Percentiles rank a stretch among this genome's conserved stretches.
These are phyloP conservation scores for Millerozyma acaciae DNA, from an alignment of 805 yeast species.

Conservation along the genomic window DNA sequence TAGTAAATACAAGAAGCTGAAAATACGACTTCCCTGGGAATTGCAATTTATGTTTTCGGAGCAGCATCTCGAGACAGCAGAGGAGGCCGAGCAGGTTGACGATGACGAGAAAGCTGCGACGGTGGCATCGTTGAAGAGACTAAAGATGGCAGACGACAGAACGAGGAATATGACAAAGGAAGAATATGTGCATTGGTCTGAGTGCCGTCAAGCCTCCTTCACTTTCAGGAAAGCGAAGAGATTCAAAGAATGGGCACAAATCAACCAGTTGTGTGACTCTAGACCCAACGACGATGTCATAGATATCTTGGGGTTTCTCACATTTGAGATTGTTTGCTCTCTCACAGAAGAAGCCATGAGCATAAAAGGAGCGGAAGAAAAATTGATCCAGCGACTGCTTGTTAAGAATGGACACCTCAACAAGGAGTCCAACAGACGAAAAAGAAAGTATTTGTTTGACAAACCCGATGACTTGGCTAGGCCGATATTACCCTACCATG, in stretches of 20 bases:
- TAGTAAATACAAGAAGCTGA: conserved; percentile 61
- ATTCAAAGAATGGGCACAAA: conserved; percentile 95
- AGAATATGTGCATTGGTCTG: conserved; percentile 98
- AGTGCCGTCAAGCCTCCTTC: conserved; percentile 95
- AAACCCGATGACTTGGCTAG: conserved; percentile 81
- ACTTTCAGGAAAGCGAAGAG: conserved; percentile 93
- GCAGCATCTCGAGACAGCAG: conserved; percentile 73
- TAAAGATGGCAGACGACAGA: conserved; percentile 91
- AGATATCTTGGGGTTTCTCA: conserved; percentile 90
- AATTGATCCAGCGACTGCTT: conserved; percentile 35
- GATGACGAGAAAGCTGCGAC: conserved; percentile 91
- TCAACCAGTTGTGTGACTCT: conserved; percentile 76
- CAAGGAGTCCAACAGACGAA: conserved; percentile 27
- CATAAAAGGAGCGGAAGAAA: conserved; percentile 68
- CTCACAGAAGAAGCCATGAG: conserved; percentile 87
- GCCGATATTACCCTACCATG: conserved; percentile 76
- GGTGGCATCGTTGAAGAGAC: conserved; percentile 78
- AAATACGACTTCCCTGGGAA: conserved; percentile 92
- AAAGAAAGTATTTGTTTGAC: conserved; percentile 65
- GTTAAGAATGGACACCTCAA: conserved; percentile 24
- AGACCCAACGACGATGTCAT: conserved; percentile 95
- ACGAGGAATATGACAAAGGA: conserved; percentile 92
- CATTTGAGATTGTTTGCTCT: conserved; percentile 95
- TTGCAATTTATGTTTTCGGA: conserved; percentile 89
- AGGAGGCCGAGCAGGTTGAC: conserved; percentile 58